Evolutionary conservation across 306 rosid genomes (phyloP), one percentile per base, ranked within the genome.

Genomic region (Ormosia semicastrata): DNA sequence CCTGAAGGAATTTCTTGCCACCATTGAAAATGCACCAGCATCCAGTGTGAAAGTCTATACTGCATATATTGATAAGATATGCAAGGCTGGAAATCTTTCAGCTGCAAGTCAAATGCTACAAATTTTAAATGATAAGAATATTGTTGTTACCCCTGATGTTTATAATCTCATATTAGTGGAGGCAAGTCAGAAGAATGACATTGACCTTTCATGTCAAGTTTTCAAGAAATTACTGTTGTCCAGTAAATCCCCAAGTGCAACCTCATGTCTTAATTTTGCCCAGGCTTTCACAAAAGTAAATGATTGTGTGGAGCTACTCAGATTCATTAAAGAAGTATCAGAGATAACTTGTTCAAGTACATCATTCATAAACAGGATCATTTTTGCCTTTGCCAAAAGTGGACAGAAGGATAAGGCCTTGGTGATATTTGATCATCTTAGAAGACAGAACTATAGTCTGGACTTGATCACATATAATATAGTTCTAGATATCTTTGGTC

Each of bases 401-500:
- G 87, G 94, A 81, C 88, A 92, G 88, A 77, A 75, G 77, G 96
- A 94, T 15, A 87, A 84, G 78, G 94, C 98, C 63, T 83, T 91
- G 83, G 59, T 66, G 82, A 82, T 94, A 83, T 94, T 88, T 85
- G 63, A 82, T 80, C 87, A 87, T 79, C 76, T 86, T 75, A 92
- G 80, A 86, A 79, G 71, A 80, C 81, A 30, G 30, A 74, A 71
- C 13, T 79, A 73, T 67, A 65, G 44, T 56, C 84, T 91, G 9
- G 96, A 92, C 79, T 71, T 94, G 88, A 44, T 89, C 64, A 87
- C 96, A 15, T 90, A 91, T 79, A 94, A 94, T 78, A 92, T 81
- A 56, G 80, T 91, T 89, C 74, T 92, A 7, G 92, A 94, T 85
- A 87, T 88, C 60, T 89, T 94, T 78, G 97, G 98, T 52, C 83